Evolutionary conservation across 441 rosid genomes (phyloP).

Genomic region (Eruca vesicaria): DNA sequence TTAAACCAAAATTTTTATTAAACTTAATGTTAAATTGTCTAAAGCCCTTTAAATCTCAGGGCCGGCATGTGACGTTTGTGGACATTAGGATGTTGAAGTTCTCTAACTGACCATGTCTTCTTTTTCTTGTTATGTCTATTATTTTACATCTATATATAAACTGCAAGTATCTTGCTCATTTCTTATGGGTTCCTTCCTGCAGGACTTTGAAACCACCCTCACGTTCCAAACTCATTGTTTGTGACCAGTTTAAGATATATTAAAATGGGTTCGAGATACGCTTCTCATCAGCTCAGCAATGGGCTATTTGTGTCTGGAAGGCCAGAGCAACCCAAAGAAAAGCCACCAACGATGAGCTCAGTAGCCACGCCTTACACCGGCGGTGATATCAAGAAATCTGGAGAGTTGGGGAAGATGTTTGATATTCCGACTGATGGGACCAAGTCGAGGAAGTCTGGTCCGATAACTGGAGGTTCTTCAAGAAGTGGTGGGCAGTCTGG

Average conservation of each 20-base stretch:
- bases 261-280: conserved; percentile 91
- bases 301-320: conserved; percentile 97
- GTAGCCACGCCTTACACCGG: no score
- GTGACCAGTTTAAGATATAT: conserved; percentile 25
- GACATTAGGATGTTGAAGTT: background rate
- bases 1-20: background rate
- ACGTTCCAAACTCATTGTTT: conserved; percentile 5
- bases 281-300: conserved; percentile 96
- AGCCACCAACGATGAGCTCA: no score
- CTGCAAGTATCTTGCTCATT: background rate
- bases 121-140: no score
- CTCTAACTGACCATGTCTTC: no score
- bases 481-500: conserved; percentile 88
- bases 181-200: conserved; percentile 18
- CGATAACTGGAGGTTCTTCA: conserved; percentile 68
- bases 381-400: no score
- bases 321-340: conserved; percentile 94
- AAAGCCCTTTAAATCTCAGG: background rate
- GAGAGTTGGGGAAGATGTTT: conserved; percentile 96
- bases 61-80: background rate
- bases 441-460: conserved; percentile 93
- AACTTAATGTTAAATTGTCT: background rate
- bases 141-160: background rate
- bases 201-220: background rate
- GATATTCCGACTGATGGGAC: conserved; percentile 85